phyloP scores from a whole-genome alignment of 768 basidiomycete genomes.

The Dentipellis fragilis region DNA sequence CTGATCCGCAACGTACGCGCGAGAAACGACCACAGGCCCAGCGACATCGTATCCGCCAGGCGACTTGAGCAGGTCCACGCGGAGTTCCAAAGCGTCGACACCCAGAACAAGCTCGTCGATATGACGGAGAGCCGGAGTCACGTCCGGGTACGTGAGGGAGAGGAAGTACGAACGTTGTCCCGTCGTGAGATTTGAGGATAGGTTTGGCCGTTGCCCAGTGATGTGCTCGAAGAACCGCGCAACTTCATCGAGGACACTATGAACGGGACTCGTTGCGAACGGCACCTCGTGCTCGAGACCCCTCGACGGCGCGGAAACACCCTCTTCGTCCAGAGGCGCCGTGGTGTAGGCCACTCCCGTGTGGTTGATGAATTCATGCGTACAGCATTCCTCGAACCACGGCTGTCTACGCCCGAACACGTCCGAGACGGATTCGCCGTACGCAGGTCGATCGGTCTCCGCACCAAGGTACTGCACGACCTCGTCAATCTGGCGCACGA shows the following conservation, averaged over 20 bases:
- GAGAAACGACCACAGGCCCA: conserved; percentile 50
- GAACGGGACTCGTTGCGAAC: conserved; percentile 12
- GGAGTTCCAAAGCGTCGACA: conserved; percentile 87
- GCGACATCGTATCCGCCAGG: conserved; percentile 34
- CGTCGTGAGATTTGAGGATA: conserved; percentile 38
- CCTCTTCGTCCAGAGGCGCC: not conserved
- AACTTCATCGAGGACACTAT: conserved; percentile 49
- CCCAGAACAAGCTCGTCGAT: conserved; percentile 73
- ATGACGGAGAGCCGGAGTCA: conserved; percentile 54
- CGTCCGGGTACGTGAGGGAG: conserved; percentile 84
- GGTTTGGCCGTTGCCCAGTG: conserved; percentile 60
- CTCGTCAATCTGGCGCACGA: conserved; percentile 72
- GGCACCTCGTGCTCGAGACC: conserved; percentile 10
- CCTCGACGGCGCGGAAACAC: not conserved
- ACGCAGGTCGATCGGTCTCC: conserved; percentile 76
- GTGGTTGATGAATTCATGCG: conserved; percentile 76
- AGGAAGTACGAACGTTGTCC: conserved; percentile 84
- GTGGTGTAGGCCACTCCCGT: conserved; percentile 25
- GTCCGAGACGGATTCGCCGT: conserved; percentile 76
- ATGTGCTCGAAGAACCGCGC: conserved; percentile 85
- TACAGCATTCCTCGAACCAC: conserved; percentile 79
- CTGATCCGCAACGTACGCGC: conserved; percentile 70
- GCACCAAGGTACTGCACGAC: conserved; percentile 71
- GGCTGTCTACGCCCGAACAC: conserved; percentile 78
- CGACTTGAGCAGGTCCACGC: conserved; percentile 78